These are phyloP conservation scores for Abelmoschus esculentus DNA, from an alignment of 345 rosid species.

Conservation along the genomic window DNA sequence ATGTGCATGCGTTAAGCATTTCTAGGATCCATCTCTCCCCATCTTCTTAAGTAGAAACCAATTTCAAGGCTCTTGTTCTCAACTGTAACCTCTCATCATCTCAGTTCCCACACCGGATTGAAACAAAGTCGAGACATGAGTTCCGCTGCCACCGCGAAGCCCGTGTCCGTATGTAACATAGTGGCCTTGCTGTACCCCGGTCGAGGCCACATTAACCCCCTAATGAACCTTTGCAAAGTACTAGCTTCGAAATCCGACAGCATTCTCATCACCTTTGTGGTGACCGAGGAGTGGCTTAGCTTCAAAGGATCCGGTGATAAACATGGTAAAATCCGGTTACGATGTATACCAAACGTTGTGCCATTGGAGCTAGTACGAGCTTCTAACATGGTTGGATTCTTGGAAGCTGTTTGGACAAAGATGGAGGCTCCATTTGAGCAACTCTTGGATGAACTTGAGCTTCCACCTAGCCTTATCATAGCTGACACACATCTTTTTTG, in stretches of 20 bases:
- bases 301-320: constrained; percentile 7
- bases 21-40: not conserved
- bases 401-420: constrained; percentile 23
- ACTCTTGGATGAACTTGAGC: constrained; percentile 30
- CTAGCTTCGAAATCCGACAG: constrained; percentile 13
- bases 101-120: not conserved
- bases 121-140: not conserved
- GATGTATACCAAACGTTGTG: constrained; percentile 20
- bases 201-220: constrained; percentile 33
- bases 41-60: not conserved
- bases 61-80: not conserved
- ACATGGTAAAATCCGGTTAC: constrained; percentile 1
- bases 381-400: constrained; percentile 11
- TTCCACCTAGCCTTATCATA: constrained; percentile 20
- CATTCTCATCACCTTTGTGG: constrained; percentile 20
- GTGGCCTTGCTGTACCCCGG: constrained; percentile 35
- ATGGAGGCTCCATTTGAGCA: constrained; percentile 30
- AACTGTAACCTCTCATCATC: not conserved
- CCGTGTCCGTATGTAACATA: constrained; percentile 7
- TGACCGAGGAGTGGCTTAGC: constrained; percentile 33
- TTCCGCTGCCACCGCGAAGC: not conserved
- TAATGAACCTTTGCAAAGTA: constrained; percentile 26
- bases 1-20: not conserved
- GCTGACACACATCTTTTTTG: constrained; percentile 26
- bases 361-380: constrained; percentile 19